These are phyloP conservation scores for Exophiala aquamarina DNA, from an alignment of 2,329 filamentous ascomycete genomes.

Conservation along the genomic window DNA sequence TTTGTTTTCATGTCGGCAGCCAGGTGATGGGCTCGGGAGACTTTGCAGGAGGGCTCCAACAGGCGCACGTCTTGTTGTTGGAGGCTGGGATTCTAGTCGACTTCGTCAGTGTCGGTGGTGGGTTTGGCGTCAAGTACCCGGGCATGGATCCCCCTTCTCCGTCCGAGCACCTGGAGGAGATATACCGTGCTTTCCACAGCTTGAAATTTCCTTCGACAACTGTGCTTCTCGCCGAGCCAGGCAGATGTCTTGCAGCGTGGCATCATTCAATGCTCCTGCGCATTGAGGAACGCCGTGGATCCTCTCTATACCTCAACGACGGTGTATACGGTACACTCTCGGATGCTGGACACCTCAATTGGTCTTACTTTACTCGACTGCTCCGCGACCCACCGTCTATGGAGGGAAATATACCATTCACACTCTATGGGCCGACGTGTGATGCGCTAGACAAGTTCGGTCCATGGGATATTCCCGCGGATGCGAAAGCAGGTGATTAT, in stretches of 20 bases:
- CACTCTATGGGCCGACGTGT: background rate
- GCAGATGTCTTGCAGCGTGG: background rate
- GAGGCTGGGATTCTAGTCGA: background rate
- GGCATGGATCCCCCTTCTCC: background rate
- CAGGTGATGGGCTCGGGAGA: background rate
- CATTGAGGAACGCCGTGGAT: background rate
- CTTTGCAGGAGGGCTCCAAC: background rate
- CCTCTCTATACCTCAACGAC: background rate
- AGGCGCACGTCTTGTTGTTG: background rate
- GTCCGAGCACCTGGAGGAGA: background rate
- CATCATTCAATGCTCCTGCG: background rate
- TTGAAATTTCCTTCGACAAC: background rate
- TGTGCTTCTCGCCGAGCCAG: background rate
- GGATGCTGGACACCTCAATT: background rate
- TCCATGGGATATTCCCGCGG: background rate
- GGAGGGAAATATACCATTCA: background rate
- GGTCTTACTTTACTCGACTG: background rate
- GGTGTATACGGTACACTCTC: background rate
- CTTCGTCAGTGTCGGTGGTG: slow-evolving; percentile 2
- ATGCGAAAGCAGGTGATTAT: background rate
- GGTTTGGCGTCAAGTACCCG: slow-evolving; percentile 1
- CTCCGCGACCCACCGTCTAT: background rate
- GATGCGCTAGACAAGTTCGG: background rate
- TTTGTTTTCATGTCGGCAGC: slow-evolving; percentile 10
- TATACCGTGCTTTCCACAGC: background rate